Evolutionary conservation across 2,329 filamentous ascomycete genomes (phyloP).

Genomic region (Parafenestella ontariensis): DNA sequence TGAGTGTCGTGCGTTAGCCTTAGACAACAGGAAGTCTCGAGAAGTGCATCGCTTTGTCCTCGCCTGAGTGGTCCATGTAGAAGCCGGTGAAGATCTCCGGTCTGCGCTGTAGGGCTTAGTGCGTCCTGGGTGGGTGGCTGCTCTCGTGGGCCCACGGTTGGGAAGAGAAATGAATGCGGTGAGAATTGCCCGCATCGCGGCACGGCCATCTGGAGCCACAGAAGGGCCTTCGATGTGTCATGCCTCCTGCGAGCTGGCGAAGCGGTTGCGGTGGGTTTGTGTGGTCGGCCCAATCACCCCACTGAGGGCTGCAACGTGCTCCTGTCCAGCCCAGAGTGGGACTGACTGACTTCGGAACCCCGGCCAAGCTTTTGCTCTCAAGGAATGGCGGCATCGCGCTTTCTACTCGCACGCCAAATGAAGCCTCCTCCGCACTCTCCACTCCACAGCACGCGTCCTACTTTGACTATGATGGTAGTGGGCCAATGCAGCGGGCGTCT

Average conservation of each 20-base stretch:
- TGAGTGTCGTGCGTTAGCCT: not conserved
- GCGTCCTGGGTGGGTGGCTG: not conserved
- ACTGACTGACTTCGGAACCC: slow-evolving; percentile 1
- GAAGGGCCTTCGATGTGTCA: slow-evolving; percentile 10
- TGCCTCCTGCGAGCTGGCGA: not conserved
- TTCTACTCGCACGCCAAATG: slow-evolving; percentile 16
- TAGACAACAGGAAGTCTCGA: too few relatives aligned
- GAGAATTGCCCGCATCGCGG: slow-evolving; percentile 8
- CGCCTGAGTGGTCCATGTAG: too few relatives aligned
- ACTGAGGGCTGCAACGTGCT: not conserved
- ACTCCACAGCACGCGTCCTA: slow-evolving; percentile 14
- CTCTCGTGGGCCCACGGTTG: slow-evolving; percentile 3
- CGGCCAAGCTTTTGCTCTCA: slow-evolving; percentile 14
- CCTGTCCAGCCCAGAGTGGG: not conserved
- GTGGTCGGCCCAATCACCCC: not conserved
- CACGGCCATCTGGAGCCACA: not conserved
- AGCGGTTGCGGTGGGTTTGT: not conserved
- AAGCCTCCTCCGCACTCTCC: slow-evolving; percentile 20
- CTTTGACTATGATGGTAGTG: slow-evolving; percentile 26
- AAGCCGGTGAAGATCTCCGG: too few relatives aligned
- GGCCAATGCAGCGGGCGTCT: slow-evolving; percentile 15
- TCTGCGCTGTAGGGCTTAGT: slow-evolving; percentile 2
- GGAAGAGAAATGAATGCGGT: slow-evolving; percentile 14
- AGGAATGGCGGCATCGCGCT: slow-evolving; percentile 20
- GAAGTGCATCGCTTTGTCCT: too few relatives aligned